phyloP scores from a whole-genome alignment of 768 basidiomycete genomes.

The Panaeolus cyanescens region DNA sequence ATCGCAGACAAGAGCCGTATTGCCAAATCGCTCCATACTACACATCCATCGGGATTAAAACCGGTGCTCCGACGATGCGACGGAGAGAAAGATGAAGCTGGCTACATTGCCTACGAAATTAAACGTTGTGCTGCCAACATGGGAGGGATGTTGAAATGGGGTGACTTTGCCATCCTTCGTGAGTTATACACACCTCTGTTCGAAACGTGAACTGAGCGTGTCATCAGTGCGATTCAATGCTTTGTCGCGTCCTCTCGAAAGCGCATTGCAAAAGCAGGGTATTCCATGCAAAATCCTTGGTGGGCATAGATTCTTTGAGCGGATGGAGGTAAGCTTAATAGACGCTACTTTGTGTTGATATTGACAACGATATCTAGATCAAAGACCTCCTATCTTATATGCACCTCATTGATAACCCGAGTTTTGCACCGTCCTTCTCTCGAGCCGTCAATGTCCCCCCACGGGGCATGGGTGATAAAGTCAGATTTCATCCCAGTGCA shows the following conservation, averaged over 20 bases:
- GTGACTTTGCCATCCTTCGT: slow-evolving; percentile 87
- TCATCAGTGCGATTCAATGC: slow-evolving; percentile 79
- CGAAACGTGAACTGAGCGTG: not conserved
- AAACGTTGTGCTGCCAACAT: slow-evolving; percentile 74
- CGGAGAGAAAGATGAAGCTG: slow-evolving; percentile 64
- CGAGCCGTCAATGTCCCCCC: slow-evolving; percentile 76
- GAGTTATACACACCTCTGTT: slow-evolving; percentile 24
- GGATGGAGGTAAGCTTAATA: slow-evolving; percentile 59
- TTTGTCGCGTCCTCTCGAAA: slow-evolving; percentile 74
- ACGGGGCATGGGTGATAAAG: slow-evolving; percentile 80
- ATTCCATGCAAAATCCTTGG: slow-evolving; percentile 78
- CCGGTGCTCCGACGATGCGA: slow-evolving; percentile 59
- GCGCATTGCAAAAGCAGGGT: slow-evolving; percentile 72
- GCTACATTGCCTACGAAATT: slow-evolving; percentile 76
- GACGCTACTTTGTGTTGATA: not conserved
- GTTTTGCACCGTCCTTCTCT: slow-evolving; percentile 63
- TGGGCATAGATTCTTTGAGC: slow-evolving; percentile 87
- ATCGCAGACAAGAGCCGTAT: slow-evolving; percentile 71
- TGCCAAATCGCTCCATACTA: slow-evolving; percentile 69
- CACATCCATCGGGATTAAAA: slow-evolving; percentile 60
- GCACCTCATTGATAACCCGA: slow-evolving; percentile 78
- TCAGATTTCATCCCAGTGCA: slow-evolving; percentile 18
- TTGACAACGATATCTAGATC: slow-evolving; percentile 43
- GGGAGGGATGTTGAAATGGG: slow-evolving; percentile 70
- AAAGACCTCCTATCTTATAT: slow-evolving; percentile 84